Percentiles rank a stretch among this genome's conserved stretches.
phyloP scores from a whole-genome alignment of 306 rosid genomes.

The Cucurbita maxima region DNA sequence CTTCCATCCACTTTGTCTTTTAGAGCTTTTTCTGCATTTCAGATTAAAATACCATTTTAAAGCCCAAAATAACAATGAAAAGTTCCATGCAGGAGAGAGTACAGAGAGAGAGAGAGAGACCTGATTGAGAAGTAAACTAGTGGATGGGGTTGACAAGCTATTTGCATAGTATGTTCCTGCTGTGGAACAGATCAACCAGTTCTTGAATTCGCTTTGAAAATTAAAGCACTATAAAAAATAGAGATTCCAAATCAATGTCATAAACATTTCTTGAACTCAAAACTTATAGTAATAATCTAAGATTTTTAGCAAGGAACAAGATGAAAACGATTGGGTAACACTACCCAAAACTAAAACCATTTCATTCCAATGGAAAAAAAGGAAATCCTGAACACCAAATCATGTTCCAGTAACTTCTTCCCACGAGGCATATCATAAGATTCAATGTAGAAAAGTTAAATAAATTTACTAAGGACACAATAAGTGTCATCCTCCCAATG shows the following conservation, averaged over 20 bases:
- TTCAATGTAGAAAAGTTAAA: background rate
- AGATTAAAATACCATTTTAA: slow-evolving; percentile 3
- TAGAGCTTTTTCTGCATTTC: slow-evolving; percentile 30
- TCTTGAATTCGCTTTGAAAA: background rate
- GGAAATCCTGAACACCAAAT: background rate
- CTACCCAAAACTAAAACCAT: background rate
- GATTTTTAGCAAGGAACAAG: background rate
- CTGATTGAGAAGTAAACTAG: slow-evolving; percentile 18
- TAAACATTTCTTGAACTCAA: background rate
- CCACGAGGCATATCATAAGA: background rate
- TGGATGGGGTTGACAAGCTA: slow-evolving; percentile 18
- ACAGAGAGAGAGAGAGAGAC: slow-evolving; percentile 7
- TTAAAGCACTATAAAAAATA: background rate
- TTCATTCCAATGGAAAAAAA: too few species aligned
- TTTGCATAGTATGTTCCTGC: slow-evolving; percentile 23
- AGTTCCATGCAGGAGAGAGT: background rate
- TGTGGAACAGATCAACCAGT: background rate
- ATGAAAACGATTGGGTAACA: slow-evolving; percentile 3
- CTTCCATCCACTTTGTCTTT: slow-evolving; percentile 13
- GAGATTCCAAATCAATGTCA: slow-evolving; percentile 1
- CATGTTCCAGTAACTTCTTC: background rate
- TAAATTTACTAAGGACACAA: background rate
- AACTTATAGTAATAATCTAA: background rate
- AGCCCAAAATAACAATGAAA: background rate
- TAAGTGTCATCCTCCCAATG: background rate